Percentiles rank a stretch among this genome's conserved stretches.
Conservation (phyloP, 352 stramenopile species). For the Blastocystis sp. region DNA sequence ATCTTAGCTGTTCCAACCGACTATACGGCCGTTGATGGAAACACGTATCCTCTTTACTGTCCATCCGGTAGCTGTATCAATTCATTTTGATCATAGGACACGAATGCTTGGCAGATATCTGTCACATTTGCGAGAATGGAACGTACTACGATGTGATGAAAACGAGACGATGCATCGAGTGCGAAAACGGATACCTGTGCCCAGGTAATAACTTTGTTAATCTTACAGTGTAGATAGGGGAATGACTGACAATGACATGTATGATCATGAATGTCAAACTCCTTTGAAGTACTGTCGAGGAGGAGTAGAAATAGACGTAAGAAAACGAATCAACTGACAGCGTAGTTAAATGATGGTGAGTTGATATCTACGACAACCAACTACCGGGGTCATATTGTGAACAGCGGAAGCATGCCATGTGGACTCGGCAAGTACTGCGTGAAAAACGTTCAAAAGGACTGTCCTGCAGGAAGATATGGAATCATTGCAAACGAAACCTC, state of each 20-base stretch:
- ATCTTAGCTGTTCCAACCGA: background rate
- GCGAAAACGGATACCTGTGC: conserved; percentile 25
- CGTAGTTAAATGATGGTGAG: conserved; percentile 2
- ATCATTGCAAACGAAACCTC: background rate
- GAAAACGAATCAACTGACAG: background rate
- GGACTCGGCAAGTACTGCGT: background rate
- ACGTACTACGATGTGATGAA: background rate
- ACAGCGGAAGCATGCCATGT: background rate
- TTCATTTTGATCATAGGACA: background rate
- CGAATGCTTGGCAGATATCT: background rate
- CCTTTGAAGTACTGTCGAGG: background rate
- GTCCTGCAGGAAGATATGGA: conserved; percentile 14
- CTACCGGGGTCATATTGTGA: background rate
- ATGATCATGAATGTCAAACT: conserved; percentile 14
- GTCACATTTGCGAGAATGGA: background rate
- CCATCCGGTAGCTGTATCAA: background rate
- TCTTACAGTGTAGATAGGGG: background rate
- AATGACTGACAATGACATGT: conserved; percentile 32
- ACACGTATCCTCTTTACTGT: background rate
- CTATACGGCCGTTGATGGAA: background rate
- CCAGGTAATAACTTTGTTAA: background rate
- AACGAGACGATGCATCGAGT: background rate
- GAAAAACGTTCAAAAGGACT: background rate
- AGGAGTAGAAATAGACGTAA: background rate
- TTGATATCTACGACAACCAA: background rate